Percentiles rank a stretch among this genome's conserved stretches.
phyloP scores from a whole-genome alignment of 1,284 basidiomycete species.

The Sanghuangporus weigelae region DNA sequence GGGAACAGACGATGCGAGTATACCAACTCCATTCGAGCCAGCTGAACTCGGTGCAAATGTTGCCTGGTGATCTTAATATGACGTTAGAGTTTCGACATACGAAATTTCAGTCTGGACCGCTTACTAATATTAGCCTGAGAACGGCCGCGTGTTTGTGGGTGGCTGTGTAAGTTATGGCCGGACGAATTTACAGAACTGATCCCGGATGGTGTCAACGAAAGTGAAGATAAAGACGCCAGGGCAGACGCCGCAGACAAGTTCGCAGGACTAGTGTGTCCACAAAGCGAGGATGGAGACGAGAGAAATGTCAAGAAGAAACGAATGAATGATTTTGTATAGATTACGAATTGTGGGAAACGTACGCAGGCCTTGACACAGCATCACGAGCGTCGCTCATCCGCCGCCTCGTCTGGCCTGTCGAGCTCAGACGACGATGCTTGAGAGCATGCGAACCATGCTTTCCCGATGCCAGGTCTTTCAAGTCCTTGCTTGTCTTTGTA shows the following conservation, averaged over 20 bases:
- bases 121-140: conserved; percentile 18
- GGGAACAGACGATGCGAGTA: conserved; percentile 8
- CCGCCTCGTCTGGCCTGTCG: conserved; percentile 59
- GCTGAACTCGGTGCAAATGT: background rate
- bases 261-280: conserved; percentile 33
- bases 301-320: conserved; percentile 1
- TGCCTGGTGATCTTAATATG: background rate
- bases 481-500: background rate
- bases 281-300: background rate
- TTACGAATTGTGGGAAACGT: conserved; percentile 32
- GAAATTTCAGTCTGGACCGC: conserved; percentile 1
- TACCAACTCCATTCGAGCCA: background rate
- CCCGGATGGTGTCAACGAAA: conserved; percentile 42
- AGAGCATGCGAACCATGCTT: conserved; percentile 21
- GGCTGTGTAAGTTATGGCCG: conserved; percentile 19
- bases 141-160: conserved; percentile 22
- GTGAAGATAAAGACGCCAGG: conserved; percentile 43
- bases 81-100: background rate
- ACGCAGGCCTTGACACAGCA: conserved; percentile 66
- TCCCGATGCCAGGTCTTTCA: conserved; percentile 12
- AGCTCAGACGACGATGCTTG: conserved; percentile 61
- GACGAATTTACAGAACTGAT: conserved; percentile 23
- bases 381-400: conserved; percentile 72
- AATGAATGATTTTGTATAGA: conserved; percentile 8
- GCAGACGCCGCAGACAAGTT: conserved; percentile 39